A percentile compares a stretch with the other conserved stretches of the same genome.
These are phyloP conservation scores for Aspergillus viridinutans DNA, from an alignment of 2,329 filamentous ascomycete genomes.

Conservation along the genomic window DNA sequence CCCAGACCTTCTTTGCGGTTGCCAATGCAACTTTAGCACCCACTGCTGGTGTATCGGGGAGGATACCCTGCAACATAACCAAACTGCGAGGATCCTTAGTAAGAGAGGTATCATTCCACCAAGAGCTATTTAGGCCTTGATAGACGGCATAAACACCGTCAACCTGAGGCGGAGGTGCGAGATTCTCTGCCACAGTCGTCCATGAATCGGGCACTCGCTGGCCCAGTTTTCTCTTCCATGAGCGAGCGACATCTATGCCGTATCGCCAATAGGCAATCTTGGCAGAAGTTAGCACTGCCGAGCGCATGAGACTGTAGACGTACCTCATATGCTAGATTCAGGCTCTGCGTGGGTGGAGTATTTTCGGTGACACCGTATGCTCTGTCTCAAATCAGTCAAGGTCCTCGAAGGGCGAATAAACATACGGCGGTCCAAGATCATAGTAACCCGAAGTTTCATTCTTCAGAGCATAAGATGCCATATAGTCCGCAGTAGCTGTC, in stretches of 20 bases:
- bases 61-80: constrained; percentile 13
- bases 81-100: constrained; percentile 10
- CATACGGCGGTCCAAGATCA: constrained; percentile 14
- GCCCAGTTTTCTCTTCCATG: constrained; percentile 6
- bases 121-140: constrained; percentile 10
- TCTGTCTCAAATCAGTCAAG: neutral
- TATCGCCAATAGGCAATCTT: constrained; percentile 14
- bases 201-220: constrained; percentile 4
- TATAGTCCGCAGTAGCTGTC: constrained; percentile 10
- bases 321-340: constrained; percentile 15
- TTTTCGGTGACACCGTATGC: constrained; percentile 14
- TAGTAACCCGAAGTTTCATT: constrained; percentile 10
- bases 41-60: constrained; percentile 9
- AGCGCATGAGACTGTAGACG: neutral
- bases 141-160: constrained; percentile 10
- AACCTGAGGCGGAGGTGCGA: constrained; percentile 5
- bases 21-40: neutral
- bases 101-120: constrained; percentile 8
- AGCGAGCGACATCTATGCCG: constrained; percentile 6
- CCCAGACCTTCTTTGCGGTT: constrained; percentile 10
- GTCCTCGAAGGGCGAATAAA: neutral
- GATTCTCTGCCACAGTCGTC: constrained; percentile 2
- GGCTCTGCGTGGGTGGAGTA: constrained; percentile 6
- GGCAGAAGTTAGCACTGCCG: neutral
- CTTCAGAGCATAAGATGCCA: constrained; percentile 13